Base-by-base conservation (phyloP, 768 basidiomycete species). In the Leccinum ochraceum region DNA sequence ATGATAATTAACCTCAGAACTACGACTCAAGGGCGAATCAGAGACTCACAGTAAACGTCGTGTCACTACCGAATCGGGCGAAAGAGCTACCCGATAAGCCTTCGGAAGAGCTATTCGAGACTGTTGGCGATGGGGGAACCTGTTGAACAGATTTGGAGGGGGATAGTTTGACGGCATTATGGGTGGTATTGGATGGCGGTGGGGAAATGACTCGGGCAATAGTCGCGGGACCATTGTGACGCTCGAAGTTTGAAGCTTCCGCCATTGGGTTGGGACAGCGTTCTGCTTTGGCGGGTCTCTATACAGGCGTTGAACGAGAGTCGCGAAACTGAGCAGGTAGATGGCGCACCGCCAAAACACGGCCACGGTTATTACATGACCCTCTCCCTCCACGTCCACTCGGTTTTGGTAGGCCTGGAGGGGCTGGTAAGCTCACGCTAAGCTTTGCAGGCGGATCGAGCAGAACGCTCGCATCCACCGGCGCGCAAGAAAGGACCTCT, bases 41-140 rank as follows among this genome's bases (percentile, higher is more conserved):
- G 4, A 9, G 16, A 48, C 66, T 28, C 59, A 71, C 69, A 9
- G 66, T 71, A 48, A 59, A 63, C 2, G 70, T 60, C 2, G 70
- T 71, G 36, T 67, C 64, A 9, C 68, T 67, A 8, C 68, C 63
- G 7, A 37, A 49, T 3, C 11, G 28, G 9, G 53, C 36, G 2
- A 57, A 69, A 6, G 67, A 70, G 0, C 34, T 32, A 0, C 63
- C 60, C 3, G 61, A 72, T 3, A 51, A 6, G 6, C 64, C 70
- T 53, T 68, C 70, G 6, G 70, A 70, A 3, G 66, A 66, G 46
- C 61, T 66, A 0, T 16, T 17, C 0, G 63, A 39, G 1, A 51
- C 26, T 48, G 61, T 11, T 6, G 70, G 70, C 3, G 70, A 70
- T 6, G 24, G 56, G 17, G 67, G 67, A 3, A 10, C 17, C 0